Evolutionary conservation across 2,329 filamentous ascomycete genomes (phyloP), one percentile per base, ranked within the genome.

Genomic region (Ambrosiella cleistominuta): DNA sequence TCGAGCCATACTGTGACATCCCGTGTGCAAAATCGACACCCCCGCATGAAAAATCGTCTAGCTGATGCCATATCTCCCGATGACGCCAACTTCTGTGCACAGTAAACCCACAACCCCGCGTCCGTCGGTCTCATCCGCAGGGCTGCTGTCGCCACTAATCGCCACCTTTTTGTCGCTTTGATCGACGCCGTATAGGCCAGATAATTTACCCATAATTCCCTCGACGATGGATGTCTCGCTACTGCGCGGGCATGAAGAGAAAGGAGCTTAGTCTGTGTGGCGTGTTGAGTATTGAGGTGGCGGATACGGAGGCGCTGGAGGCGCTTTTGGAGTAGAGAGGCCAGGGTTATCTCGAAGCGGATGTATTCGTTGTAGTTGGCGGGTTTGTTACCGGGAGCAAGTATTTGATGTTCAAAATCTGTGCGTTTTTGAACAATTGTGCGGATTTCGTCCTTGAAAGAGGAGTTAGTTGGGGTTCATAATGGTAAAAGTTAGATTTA

Each of bases 341-440:
- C 88, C 60, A 86, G 75, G 35, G 78, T 80, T 62, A 77, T 76
- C 66, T 86, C 82, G 80, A 81, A 85, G 59, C 75, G 80, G 51
- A 86, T 85, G 72, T 97, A 98, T 64, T 83, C 80, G 57, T 87
- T 82, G 72, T 88, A 97, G 68, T 96, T 88, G 61, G 78, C 72
- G 0, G 90, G 79, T 47, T 80, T 79, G 61, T 83, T 83, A 54
- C 89, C 88, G 27, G 88, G 83, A 2, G 88, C 83, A 62, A 95
- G 86, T 64, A 97, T 80, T 60, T 83, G 85, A 71, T 96, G 91
- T 70, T 98, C 93, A 68, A 90, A 94, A 65, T 94, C 86, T 66
- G 88, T 95, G 64, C 93, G 83, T 70, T 93, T 95, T 67, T 84
- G 83, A 56, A 94, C 85, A 63, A 98, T 89, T 51, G 85, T 84